Evolutionary conservation across 1,139 yeast species (phyloP).

Genomic region (Kodamaea suecica): DNA sequence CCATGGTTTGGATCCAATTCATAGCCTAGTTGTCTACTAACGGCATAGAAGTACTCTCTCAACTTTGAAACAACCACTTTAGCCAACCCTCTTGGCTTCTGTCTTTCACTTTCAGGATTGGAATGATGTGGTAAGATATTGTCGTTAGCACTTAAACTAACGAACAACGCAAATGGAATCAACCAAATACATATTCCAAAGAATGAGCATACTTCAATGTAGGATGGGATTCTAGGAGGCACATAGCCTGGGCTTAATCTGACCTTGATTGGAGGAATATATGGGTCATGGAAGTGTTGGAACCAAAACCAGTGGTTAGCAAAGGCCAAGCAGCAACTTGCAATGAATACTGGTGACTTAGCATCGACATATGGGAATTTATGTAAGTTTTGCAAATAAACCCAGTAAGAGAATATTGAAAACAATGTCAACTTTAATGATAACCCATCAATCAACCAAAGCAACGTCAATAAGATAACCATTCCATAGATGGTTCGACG

Average conservation of each 20-base stretch:
- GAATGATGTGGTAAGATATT: constrained; percentile 71
- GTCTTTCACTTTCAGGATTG: constrained; percentile 24
- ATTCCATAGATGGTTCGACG: constrained; percentile 59
- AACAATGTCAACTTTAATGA: constrained; percentile 65
- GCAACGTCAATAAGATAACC: constrained; percentile 49
- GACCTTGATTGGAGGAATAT: constrained; percentile 54
- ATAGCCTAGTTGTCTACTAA: constrained; percentile 55
- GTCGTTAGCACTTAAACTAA: constrained; percentile 90
- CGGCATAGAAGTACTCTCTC: constrained; percentile 48
- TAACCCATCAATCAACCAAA: constrained; percentile 71
- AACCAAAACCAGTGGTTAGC: constrained; percentile 90
- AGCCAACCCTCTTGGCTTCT: constrained; percentile 51
- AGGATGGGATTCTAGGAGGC: constrained; percentile 74
- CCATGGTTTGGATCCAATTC: constrained; percentile 63
- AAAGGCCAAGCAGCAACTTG: constrained; percentile 70
- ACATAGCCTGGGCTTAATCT: constrained; percentile 55
- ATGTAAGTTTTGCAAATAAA: constrained; percentile 72
- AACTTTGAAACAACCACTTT: constrained; percentile 58
- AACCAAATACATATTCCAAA: constrained; percentile 94
- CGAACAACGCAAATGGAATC: constrained; percentile 88
- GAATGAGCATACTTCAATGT: constrained; percentile 87
- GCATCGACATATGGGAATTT: constrained; percentile 83
- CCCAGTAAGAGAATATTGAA: constrained; percentile 65
- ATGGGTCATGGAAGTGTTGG: constrained; percentile 71
- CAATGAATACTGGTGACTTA: constrained; percentile 65